Evolutionary conservation across 345 rosid species (phyloP), one percentile per base, ranked within the genome.

Genomic region (Linum lewisii): DNA sequence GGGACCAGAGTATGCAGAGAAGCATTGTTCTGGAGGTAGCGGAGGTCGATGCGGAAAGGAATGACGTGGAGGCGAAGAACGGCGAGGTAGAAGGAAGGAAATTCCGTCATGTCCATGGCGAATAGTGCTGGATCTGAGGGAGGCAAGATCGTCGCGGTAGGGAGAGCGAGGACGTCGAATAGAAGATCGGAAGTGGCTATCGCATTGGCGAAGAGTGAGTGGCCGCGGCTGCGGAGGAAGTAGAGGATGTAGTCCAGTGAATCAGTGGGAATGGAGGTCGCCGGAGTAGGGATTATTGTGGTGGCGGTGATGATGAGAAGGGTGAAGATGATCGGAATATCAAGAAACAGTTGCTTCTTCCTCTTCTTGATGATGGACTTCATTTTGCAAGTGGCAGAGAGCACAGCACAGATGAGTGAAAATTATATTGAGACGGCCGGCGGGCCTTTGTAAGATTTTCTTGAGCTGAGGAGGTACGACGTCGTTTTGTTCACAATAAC

Each of bases 121-220:
- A 42, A 42, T 11, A 42, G 47, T 7, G 47, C 47, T 16, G 47
- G 47, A 42, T 42, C 47, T 11, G 47, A 42, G 2, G 47, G 47
- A 42, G 47, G 47, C 47, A 42, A 42, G 16, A 42, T 11, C 2
- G 47, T 42, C 15, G 13, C 16, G 47, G 47, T 7, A 42, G 47
- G 62, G 57, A 66, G 53, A 32, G 80, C 58, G 74, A 79, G 77
- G 24, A 79, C n/a, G 69, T 75, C 78, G 75, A 78, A 66, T 72
- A 67, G 75, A 20, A 78, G 63, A 61, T 78, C 82, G 42, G 82
- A 75, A 22, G 81, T 78, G 66, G 78, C 65, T 69, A 81, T 75
- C 54, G 82, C 80, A 73, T 81, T 81, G 25, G 80, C 73, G 66
- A 81, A 75, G 69, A 75, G 85, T 29, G 70, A 61, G 59, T 80